Evolutionary conservation across 768 basidiomycete genomes (phyloP).

Genomic region (Cyclocybe aegerita): DNA sequence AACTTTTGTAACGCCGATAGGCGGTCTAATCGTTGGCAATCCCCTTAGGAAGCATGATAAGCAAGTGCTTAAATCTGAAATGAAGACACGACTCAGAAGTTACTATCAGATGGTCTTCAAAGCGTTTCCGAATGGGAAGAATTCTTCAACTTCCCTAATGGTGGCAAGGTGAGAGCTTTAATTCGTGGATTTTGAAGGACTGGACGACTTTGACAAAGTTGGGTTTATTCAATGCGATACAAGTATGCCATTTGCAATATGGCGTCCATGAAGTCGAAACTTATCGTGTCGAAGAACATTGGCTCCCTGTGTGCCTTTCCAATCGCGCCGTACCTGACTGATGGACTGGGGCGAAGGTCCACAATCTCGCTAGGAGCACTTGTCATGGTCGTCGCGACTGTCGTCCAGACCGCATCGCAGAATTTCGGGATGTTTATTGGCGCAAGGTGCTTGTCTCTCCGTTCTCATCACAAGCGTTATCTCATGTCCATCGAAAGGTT

Average conservation of each 20-base stretch:
- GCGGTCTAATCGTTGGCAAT: neutral
- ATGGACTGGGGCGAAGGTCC: constrained; percentile 48
- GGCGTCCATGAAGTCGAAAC: neutral
- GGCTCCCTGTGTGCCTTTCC: constrained; percentile 20
- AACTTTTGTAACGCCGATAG: neutral
- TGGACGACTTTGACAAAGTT: constrained; percentile 11
- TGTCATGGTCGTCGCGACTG: constrained; percentile 49
- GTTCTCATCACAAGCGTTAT: neutral
- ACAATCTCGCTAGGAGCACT: constrained; percentile 50
- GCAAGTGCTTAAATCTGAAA: constrained; percentile 11
- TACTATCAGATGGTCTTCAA: constrained; percentile 20
- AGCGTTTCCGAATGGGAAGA: constrained; percentile 18
- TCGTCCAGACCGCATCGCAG: constrained; percentile 50
- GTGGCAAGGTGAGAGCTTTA: constrained; percentile 14
- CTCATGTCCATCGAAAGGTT: neutral
- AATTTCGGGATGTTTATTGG: constrained; percentile 58
- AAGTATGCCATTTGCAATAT: constrained; percentile 8
- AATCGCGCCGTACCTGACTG: constrained; percentile 31
- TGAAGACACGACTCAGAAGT: neutral
- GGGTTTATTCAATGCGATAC: constrained; percentile 21
- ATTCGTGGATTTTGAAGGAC: too few species aligned
- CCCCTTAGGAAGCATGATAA: constrained; percentile 25
- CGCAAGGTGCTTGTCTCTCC: constrained; percentile 32
- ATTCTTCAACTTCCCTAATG: constrained; percentile 16
- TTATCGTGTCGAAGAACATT: constrained; percentile 14